Percentiles rank a stretch among this genome's conserved stretches.
Evolutionary conservation across 768 basidiomycete genomes (phyloP).

Genomic region (Lactarius vividus): DNA sequence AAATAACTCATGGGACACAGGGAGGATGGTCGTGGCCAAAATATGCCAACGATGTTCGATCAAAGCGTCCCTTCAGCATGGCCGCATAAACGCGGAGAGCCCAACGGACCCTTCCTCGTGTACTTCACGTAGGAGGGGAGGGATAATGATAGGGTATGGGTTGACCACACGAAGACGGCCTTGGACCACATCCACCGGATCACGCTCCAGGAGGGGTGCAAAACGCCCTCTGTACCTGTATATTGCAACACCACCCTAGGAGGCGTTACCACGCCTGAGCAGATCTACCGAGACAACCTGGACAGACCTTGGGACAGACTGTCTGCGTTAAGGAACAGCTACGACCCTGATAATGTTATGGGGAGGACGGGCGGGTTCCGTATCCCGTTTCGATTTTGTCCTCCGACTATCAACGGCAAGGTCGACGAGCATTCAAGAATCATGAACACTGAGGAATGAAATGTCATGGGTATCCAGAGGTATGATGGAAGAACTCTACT

Average conservation of each 20-base stretch:
- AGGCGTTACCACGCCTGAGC: neutral
- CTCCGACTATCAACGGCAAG: too few species aligned
- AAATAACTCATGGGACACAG: neutral
- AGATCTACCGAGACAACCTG: neutral
- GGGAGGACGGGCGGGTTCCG: too few species aligned
- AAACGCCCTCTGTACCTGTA: neutral
- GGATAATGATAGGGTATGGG: neutral
- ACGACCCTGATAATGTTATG: too few species aligned
- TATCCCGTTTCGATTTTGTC: too few species aligned
- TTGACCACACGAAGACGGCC: neutral
- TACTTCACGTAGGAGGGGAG: neutral
- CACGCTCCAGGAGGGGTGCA: neutral
- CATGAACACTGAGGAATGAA: too few species aligned
- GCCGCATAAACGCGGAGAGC: neutral
- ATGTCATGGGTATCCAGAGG: too few species aligned
- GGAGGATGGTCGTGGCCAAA: neutral
- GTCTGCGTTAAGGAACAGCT: too few species aligned
- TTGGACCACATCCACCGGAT: neutral
- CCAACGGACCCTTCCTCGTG: too few species aligned
- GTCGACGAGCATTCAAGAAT: too few species aligned
- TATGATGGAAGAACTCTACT: too few species aligned
- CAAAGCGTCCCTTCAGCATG: neutral
- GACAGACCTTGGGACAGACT: too few species aligned
- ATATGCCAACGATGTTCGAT: neutral
- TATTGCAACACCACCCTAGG: neutral